A percentile compares a stretch with the other conserved stretches of the same genome.
These are phyloP conservation scores for Syncephalastrum sp. DNA, from an alignment of 371 early-diverging fungal genomes.

Conservation along the genomic window DNA sequence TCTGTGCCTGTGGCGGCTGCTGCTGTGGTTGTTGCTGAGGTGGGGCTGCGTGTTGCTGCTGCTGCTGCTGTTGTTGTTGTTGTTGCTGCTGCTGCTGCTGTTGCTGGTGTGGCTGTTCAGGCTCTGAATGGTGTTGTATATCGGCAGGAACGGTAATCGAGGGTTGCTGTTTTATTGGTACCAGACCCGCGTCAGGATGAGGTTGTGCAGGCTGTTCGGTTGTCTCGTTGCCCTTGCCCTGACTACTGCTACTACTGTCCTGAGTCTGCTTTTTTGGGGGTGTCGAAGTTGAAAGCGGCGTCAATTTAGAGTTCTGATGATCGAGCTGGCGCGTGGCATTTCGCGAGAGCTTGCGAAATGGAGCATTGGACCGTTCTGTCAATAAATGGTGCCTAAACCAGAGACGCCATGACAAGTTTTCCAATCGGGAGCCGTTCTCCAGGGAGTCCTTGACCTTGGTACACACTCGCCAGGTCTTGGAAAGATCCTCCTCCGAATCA, in stretches of 20 bases:
- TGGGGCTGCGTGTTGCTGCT: neutral
- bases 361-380: constrained; percentile 42
- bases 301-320: constrained; percentile 19
- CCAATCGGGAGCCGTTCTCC: constrained; percentile 83
- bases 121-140: constrained; percentile 1
- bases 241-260: constrained; percentile 2
- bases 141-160: neutral
- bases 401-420: constrained; percentile 88
- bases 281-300: constrained; percentile 14
- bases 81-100: constrained; percentile 18
- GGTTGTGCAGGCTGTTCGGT: constrained; percentile 9
- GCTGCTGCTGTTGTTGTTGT: constrained; percentile 7
- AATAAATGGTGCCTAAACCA: constrained; percentile 67
- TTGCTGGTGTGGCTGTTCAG: constrained; percentile 11
- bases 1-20: constrained; percentile 7
- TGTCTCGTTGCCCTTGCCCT: constrained; percentile 6
- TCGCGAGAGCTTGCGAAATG: constrained; percentile 37
- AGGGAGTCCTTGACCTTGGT: constrained; percentile 88
- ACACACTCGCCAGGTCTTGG: constrained; percentile 80
- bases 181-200: neutral
- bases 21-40: constrained; percentile 11
- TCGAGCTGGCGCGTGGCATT: constrained; percentile 40
- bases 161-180: too few species aligned
- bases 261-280: neutral
- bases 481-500: constrained; percentile 71